phyloP scores from a whole-genome alignment of 1,139 yeast genomes.

The Suhomyces bribrorum region DNA sequence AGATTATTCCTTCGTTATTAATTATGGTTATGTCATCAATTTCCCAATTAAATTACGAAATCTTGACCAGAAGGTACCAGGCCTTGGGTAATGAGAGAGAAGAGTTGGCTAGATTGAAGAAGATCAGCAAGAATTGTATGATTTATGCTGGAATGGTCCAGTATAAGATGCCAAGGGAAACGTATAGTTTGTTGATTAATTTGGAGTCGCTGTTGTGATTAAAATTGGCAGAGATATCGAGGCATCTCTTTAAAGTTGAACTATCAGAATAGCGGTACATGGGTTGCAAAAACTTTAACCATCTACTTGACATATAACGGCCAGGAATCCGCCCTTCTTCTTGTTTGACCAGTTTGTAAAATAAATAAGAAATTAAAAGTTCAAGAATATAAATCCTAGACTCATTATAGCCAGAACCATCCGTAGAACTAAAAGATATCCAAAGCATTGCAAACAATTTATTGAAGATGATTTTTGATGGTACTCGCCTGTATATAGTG shows the following conservation, averaged over 20 bases:
- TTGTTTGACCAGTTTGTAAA: too few relatives aligned
- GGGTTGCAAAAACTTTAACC: too few relatives aligned
- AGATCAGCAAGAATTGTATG: conserved; percentile 83
- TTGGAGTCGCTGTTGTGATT: conserved; percentile 56
- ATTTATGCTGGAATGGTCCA: conserved; percentile 95
- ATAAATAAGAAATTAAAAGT: too few relatives aligned
- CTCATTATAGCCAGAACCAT: too few relatives aligned
- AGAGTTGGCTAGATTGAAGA: conserved; percentile 54
- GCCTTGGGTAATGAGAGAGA: conserved; percentile 55
- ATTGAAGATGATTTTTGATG: too few relatives aligned
- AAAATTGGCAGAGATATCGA: background rate
- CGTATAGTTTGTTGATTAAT: conserved; percentile 71
- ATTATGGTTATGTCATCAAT: conserved; percentile 82
- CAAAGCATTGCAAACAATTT: too few relatives aligned
- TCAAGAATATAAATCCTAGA: too few relatives aligned
- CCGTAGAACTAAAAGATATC: too few relatives aligned
- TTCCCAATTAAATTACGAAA: conserved; percentile 55
- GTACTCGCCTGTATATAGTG: too few relatives aligned
- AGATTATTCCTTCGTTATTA: conserved; percentile 78
- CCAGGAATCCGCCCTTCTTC: too few relatives aligned
- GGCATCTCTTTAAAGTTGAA: background rate
- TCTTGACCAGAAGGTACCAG: conserved; percentile 50
- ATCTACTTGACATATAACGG: too few relatives aligned
- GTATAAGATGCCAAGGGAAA: conserved; percentile 91
- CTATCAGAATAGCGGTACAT: too few relatives aligned